These are phyloP conservation scores for Geoglossum cookeanum DNA, from an alignment of 2,329 filamentous ascomycete genomes.

Conservation along the genomic window DNA sequence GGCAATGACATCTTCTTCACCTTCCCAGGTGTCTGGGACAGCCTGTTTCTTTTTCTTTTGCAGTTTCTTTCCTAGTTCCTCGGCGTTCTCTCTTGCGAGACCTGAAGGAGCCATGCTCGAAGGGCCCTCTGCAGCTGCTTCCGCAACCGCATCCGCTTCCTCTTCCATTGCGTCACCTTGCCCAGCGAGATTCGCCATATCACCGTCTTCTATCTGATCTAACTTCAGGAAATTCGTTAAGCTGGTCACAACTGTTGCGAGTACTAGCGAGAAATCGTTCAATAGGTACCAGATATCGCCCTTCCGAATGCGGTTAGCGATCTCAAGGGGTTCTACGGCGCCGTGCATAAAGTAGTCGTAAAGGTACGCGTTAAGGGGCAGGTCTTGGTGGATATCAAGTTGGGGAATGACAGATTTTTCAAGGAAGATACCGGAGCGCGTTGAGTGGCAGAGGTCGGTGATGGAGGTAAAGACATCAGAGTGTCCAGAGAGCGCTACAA, in stretches of 20 bases:
- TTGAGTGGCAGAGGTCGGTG: constrained; percentile 45
- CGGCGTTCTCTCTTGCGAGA: not conserved
- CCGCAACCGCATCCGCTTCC: constrained; percentile 9
- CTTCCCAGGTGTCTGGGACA: constrained; percentile 21
- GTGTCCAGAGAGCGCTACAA: constrained; percentile 51
- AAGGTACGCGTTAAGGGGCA: constrained; percentile 30
- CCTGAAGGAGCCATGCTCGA: not conserved
- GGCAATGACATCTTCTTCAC: constrained; percentile 19
- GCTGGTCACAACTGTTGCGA: constrained; percentile 53
- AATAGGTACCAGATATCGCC: constrained; percentile 55
- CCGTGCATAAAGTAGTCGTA: constrained; percentile 65
- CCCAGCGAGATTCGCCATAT: constrained; percentile 32
- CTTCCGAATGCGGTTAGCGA: constrained; percentile 44
- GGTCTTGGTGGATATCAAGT: constrained; percentile 35
- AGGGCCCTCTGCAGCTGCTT: not conserved
- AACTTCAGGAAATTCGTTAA: constrained; percentile 37
- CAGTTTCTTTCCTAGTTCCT: not conserved
- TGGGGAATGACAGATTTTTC: constrained; percentile 56
- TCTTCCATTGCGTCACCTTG: constrained; percentile 30
- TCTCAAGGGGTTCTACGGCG: constrained; percentile 37
- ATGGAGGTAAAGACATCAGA: constrained; percentile 44
- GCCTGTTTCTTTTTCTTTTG: constrained; percentile 17
- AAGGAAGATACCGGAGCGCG: constrained; percentile 50
- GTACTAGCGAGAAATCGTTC: constrained; percentile 44
- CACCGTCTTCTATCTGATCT: constrained; percentile 24